Evolutionary conservation across 2,329 filamentous ascomycete species (phyloP), one percentile per base, ranked within the genome.

Genomic region (Fonsecaea nubica): DNA sequence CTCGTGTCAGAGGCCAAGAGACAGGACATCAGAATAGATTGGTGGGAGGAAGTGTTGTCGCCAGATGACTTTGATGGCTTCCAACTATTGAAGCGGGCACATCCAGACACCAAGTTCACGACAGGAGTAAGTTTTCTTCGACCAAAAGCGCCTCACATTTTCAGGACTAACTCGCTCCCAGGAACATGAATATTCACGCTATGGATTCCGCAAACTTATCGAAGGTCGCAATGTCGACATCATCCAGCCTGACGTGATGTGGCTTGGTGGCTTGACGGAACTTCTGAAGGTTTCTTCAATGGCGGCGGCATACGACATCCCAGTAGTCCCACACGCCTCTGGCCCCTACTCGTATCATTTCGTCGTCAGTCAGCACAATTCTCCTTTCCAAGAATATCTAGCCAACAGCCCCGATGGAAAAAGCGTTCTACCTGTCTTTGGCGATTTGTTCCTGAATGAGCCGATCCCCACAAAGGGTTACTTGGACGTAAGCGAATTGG

Each of bases 291-390:
- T 97, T 60, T 87, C 92, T 15, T 90, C 93, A 62, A 90, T 96
- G 87, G 93, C 93, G 3, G 88, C 93, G 4, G 93, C 93, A 25
- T 97, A 97, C 79, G 93, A 97, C 75, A 91, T 97, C 67, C 93
- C 93, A 12, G 93, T 97, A 15, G 92, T 97, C 13, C 93, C 93
- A n/a, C 93, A 97, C 76, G 93, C 93, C 53, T 95, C 91, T 68
- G 93, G 93, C 0, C 92, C 93, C 2, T 97, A 97, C 82, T 95
- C 92, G 75, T 97, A 97, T 80, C 93, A 97, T 80, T 97, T 96
- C 76, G 93, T 97, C 71, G 90, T 97, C 68, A 96, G 92, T 53
- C 93, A 97, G 80, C 88, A 92, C 69, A 96, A 97, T 81, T 92
- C 90, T 13, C 93, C 93, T 4, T 97, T 97, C 85, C 93, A 97